phyloP scores from a whole-genome alignment of 257 asterid genomes.

The Przewalskia tangutica region DNA sequence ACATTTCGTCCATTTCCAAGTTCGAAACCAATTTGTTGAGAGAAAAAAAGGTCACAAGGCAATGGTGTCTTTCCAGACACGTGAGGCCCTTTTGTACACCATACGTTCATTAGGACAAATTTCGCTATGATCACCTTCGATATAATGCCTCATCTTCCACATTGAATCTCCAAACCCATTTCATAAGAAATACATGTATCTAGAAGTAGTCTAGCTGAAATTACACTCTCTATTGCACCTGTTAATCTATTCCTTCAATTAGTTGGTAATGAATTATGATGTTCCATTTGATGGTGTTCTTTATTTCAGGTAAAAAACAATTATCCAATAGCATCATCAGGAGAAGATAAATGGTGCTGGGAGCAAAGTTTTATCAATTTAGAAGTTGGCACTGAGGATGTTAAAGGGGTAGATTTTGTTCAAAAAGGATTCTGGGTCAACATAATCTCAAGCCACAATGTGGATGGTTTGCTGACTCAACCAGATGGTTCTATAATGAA shows the following conservation, averaged over 20 bases:
- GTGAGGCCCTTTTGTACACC: background rate
- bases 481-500: slow-evolving; percentile 45
- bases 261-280: background rate
- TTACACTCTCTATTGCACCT: background rate
- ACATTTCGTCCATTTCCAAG: background rate
- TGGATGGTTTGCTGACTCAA: slow-evolving; percentile 59
- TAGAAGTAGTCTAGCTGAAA: background rate
- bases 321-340: slow-evolving; percentile 31
- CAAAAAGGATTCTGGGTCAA: slow-evolving; percentile 86
- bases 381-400: slow-evolving; percentile 73
- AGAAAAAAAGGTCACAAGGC: background rate
- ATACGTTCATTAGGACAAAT: background rate
- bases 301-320: slow-evolving; percentile 49
- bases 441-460: slow-evolving; percentile 74
- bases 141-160: background rate
- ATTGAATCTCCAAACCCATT: background rate
- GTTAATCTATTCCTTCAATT: background rate
- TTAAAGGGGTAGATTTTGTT: slow-evolving; percentile 57
- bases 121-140: background rate
- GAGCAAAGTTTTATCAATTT: slow-evolving; percentile 47
- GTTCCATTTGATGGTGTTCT: slow-evolving; percentile 3
- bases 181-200: background rate
- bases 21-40: background rate
- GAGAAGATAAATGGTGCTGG: slow-evolving; percentile 96
- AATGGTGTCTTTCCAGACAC: background rate